Conservation (phyloP, 2,329 filamentous ascomycete species). For the Alternaria viburni region DNA sequence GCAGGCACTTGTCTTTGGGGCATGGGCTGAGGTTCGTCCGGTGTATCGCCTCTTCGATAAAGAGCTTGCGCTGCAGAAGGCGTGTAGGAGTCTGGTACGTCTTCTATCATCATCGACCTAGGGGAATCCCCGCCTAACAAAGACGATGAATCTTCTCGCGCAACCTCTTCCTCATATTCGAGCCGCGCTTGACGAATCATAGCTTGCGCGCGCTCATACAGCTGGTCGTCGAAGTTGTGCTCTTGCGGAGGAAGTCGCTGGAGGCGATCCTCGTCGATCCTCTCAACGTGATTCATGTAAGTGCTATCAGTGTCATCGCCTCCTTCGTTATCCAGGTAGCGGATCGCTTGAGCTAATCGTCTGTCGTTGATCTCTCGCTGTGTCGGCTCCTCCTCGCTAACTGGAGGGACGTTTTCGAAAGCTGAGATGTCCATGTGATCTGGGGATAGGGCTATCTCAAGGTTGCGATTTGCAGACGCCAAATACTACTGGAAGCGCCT, state of each 20-base stretch:
- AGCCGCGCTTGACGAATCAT: slow-evolving; percentile 28
- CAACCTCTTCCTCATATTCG: slow-evolving; percentile 16
- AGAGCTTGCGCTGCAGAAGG: slow-evolving; percentile 1
- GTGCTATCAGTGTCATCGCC: slow-evolving; percentile 21
- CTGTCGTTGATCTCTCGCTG: slow-evolving; percentile 24
- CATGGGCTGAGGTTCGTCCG: not conserved
- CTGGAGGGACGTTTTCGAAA: slow-evolving; percentile 4
- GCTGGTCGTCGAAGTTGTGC: slow-evolving; percentile 23
- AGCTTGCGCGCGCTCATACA: slow-evolving; percentile 26
- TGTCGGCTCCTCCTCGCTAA: slow-evolving; percentile 5
- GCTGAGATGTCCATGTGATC: slow-evolving; percentile 12
- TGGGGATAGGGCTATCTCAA: not conserved
- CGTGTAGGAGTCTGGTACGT: slow-evolving; percentile 8
- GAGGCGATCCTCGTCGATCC: slow-evolving; percentile 34
- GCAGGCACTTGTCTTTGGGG: not conserved
- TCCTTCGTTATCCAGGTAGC: slow-evolving; percentile 33
- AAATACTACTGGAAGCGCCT: slow-evolving; percentile 2
- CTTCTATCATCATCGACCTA: slow-evolving; percentile 8
- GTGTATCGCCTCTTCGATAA: not conserved
- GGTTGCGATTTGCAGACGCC: slow-evolving; percentile 1
- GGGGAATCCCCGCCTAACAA: not conserved
- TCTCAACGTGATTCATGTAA: slow-evolving; percentile 30
- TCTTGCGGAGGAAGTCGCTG: slow-evolving; percentile 20
- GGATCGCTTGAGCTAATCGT: slow-evolving; percentile 35
- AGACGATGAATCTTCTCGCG: not conserved